phyloP scores from a whole-genome alignment of 2,329 filamentous ascomycete species.

The Colletotrichum agaves region DNA sequence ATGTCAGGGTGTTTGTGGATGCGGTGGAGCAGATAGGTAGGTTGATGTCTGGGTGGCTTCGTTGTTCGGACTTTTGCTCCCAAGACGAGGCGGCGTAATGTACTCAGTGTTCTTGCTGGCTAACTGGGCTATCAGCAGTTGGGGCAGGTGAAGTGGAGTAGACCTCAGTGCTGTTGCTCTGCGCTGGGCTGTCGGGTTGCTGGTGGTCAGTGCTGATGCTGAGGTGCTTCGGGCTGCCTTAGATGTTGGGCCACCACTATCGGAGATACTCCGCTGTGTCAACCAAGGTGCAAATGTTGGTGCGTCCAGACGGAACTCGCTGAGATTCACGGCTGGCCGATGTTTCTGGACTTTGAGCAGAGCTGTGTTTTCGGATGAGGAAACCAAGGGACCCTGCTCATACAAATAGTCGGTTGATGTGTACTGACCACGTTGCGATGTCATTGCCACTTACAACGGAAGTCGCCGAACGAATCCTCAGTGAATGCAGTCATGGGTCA shows the following conservation, averaged over 20 bases:
- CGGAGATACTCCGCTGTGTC: constrained; percentile 22
- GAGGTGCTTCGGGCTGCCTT: constrained; percentile 21
- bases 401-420: too few relatives aligned
- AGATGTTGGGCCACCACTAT: constrained; percentile 12
- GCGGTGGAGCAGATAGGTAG: constrained; percentile 33
- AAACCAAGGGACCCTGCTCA: too few relatives aligned
- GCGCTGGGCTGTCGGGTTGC: constrained; percentile 14
- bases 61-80: constrained; percentile 31
- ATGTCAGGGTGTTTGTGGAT: constrained; percentile 30
- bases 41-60: constrained; percentile 26
- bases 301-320: constrained; percentile 24
- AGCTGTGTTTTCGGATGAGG: neutral
- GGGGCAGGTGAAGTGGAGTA: constrained; percentile 14
- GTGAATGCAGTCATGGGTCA: neutral
- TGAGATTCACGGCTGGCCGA: too few relatives aligned
- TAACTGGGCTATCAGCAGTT: constrained; percentile 19
- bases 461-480: neutral
- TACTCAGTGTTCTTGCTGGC: constrained; percentile 11
- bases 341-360: neutral
- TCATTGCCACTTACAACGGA: neutral
- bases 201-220: constrained; percentile 25
- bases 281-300: neutral
- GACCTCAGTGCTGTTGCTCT: constrained; percentile 1
- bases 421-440: constrained; percentile 8
- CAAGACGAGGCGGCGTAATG: constrained; percentile 22